Conservation (phyloP, 2,329 filamentous ascomycete genomes). For the Dactylonectria macrodidyma region DNA sequence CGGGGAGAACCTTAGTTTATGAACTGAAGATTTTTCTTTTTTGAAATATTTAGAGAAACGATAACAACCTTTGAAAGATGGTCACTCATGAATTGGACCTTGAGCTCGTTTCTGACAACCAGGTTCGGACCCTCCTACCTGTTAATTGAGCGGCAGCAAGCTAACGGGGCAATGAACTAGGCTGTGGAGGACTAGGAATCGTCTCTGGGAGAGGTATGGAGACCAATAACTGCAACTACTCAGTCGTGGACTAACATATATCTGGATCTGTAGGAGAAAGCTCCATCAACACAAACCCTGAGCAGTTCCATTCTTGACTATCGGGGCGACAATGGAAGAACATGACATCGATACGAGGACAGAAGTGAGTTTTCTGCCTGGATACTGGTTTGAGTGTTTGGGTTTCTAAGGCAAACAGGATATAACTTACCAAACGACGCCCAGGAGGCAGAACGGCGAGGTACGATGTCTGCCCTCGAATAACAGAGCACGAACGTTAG, state of each 20-base stretch:
- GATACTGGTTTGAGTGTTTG: neutral
- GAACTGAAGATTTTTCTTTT: neutral
- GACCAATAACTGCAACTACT: neutral
- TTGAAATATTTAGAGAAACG: neutral
- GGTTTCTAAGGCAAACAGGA: neutral
- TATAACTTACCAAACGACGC: constrained; percentile 13
- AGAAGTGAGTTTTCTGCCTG: neutral
- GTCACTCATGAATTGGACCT: neutral
- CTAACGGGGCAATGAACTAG: neutral
- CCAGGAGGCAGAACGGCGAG: constrained; percentile 7
- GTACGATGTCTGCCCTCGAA: neutral
- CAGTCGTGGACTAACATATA: neutral
- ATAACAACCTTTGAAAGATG: neutral
- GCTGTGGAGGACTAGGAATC: neutral
- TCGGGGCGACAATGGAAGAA: constrained; percentile 24
- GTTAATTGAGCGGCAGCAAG: no score
- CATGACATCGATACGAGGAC: constrained; percentile 19
- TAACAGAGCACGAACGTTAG: neutral
- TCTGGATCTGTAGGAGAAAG: neutral
- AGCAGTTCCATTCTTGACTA: constrained; percentile 26
- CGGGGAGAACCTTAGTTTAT: neutral
- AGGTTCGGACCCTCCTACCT: neutral
- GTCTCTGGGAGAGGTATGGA: constrained; percentile 3
- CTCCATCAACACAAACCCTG: constrained; percentile 14
- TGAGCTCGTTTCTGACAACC: neutral